These are phyloP conservation scores for Magnusiomyces magnusii DNA, from an alignment of 1,139 yeast species.

Conservation along the genomic window DNA sequence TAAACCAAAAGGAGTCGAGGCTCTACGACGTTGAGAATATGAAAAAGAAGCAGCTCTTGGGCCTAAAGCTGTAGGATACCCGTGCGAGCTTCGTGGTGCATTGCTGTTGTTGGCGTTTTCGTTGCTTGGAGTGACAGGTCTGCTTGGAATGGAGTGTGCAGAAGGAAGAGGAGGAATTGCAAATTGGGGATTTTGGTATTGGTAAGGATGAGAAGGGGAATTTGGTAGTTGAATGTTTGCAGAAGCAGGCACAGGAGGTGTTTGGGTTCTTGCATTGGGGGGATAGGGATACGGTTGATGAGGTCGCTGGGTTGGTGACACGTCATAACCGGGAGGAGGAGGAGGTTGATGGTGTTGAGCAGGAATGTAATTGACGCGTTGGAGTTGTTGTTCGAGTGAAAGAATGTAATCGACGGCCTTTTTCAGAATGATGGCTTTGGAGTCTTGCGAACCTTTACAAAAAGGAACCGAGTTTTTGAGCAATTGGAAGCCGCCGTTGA, in stretches of 20 bases:
- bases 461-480: conserved; percentile 37
- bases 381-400: conserved; percentile 31
- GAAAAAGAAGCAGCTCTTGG: conserved; percentile 1
- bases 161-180: background rate
- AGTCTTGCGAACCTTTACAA: conserved; percentile 38
- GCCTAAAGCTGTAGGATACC: conserved; percentile 12
- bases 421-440: conserved; percentile 53
- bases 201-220: background rate
- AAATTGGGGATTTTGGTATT: background rate
- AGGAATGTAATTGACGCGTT: conserved; percentile 9
- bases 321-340: conserved; percentile 2
- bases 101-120: background rate
- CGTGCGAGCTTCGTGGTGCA: background rate
- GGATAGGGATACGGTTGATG: conserved; percentile 4
- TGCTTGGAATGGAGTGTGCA: background rate
- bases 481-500: conserved; percentile 40
- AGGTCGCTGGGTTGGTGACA: background rate
- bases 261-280: background rate
- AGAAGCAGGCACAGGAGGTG: background rate
- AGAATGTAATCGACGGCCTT: conserved; percentile 81
- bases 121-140: background rate
- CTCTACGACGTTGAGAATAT: background rate
- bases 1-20: background rate
- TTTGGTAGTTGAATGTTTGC: background rate
- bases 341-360: conserved; percentile 11